Percentiles rank a stretch among this genome's conserved stretches.
phyloP scores from a whole-genome alignment of 2,329 filamentous ascomycete genomes.

The Cryphonectria carpinicola region DNA sequence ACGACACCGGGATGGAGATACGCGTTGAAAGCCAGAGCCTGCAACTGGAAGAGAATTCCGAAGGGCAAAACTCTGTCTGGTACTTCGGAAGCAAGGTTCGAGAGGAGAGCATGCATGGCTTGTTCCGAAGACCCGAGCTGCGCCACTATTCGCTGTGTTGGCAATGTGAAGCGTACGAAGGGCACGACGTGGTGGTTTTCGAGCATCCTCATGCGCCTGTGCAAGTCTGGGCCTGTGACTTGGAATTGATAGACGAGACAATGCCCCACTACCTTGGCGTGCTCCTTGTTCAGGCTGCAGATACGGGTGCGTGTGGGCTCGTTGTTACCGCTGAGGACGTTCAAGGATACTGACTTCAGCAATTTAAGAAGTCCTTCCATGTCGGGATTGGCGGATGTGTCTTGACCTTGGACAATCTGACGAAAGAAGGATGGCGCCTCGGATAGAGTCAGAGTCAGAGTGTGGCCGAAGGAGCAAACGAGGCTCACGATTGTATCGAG shows the following conservation, averaged over 20 bases:
- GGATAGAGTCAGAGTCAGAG: slow-evolving; percentile 54
- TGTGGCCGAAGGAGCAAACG: slow-evolving; percentile 41
- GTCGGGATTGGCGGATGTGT: not conserved
- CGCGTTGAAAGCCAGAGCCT: slow-evolving; percentile 65
- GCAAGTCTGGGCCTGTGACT: slow-evolving; percentile 36
- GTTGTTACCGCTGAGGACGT: slow-evolving; percentile 23
- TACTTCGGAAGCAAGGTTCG: slow-evolving; percentile 36
- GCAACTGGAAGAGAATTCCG: slow-evolving; percentile 62
- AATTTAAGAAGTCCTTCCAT: not conserved
- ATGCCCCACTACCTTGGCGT: slow-evolving; percentile 42
- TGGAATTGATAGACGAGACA: slow-evolving; percentile 51
- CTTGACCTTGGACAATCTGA: slow-evolving; percentile 21
- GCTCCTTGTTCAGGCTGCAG: slow-evolving; percentile 35
- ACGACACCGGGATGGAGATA: slow-evolving; percentile 62
- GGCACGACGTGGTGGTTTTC: slow-evolving; percentile 34
- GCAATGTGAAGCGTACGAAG: slow-evolving; percentile 33
- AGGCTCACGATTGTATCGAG: slow-evolving; percentile 53
- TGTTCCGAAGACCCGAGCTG: slow-evolving; percentile 22
- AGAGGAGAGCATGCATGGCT: slow-evolving; percentile 40
- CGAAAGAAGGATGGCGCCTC: slow-evolving; percentile 51
- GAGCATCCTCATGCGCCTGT: slow-evolving; percentile 36
- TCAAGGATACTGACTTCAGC: not conserved
- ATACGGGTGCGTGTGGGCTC: slow-evolving; percentile 35
- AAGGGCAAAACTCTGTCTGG: slow-evolving; percentile 50
- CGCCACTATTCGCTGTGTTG: not conserved